phyloP scores from a whole-genome alignment of 2,329 filamentous ascomycete species.

The Cryphonectria parasitica region DNA sequence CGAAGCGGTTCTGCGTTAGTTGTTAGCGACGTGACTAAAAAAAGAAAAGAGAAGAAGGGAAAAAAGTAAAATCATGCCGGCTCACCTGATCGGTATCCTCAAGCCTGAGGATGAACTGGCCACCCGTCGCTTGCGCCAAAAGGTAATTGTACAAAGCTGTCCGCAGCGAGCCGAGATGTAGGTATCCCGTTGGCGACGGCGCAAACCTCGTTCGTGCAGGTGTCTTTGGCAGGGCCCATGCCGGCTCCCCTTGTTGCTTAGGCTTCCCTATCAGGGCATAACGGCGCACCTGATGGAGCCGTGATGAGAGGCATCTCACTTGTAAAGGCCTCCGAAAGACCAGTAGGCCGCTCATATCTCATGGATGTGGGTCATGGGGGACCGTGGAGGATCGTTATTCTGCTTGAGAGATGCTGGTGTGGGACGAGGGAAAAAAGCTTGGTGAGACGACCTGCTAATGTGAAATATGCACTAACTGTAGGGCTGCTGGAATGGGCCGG shows the following conservation, averaged over 20 bases:
- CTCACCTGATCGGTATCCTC: conserved; percentile 85
- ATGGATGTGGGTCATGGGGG: conserved; percentile 17
- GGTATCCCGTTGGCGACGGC: conserved; percentile 90
- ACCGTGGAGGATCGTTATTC: neutral
- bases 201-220: conserved; percentile 86
- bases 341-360: conserved; percentile 30
- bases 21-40: conserved; percentile 37
- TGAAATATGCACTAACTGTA: conserved; percentile 3
- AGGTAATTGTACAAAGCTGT: conserved; percentile 97
- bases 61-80: neutral
- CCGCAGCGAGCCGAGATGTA: conserved; percentile 88
- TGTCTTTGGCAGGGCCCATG: conserved; percentile 48
- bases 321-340: conserved; percentile 30
- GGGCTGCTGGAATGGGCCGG: neutral
- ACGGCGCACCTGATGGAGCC: conserved; percentile 29
- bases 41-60: too few species aligned
- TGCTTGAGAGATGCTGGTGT: neutral
- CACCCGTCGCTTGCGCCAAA: conserved; percentile 82
- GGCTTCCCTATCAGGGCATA: conserved; percentile 34
- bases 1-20: conserved; percentile 63
- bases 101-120: conserved; percentile 87
- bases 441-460: neutral
- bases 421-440: neutral
- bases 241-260: conserved; percentile 30
- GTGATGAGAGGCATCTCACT: conserved; percentile 22